Base-by-base conservation (phyloP, 371 early-diverging fungal genomes). In the Apophysomyces elegans region DNA sequence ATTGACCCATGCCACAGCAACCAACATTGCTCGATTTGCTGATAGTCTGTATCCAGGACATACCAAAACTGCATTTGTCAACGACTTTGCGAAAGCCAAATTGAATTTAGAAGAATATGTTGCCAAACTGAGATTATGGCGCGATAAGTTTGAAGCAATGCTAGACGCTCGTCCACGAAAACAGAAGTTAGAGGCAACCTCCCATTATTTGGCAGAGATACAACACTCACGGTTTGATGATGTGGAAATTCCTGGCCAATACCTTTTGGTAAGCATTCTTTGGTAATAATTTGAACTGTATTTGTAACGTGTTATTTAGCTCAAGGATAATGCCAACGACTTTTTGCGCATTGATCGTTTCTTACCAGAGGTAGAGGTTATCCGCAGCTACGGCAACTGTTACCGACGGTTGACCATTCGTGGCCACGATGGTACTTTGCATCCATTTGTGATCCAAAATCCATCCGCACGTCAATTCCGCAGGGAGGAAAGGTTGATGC, bases 191-290 rank as follows among this genome's bases (percentile, higher is more conserved):
- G 96, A 96, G 73, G 84, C 91, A 26, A 90, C 91, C 67, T 91
- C 92, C 39, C 94, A 91, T 57, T 96, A 96, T 79, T 77, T 99
- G 59, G 96, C 93, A 2, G 99, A 99, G 69, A 98, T 98, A 81
- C 97, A 98, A 74, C 95, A 96, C 76, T 93, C 95, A 64, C 95
- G 94, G 76, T 97, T 97, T 70, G 98, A 98, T 71, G 98, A 99
- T 69, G 91, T 99, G 5, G 97, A 98, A 64, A 91, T 99, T 7
- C 99, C 99, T 13, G 99, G 99, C 1, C 99, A 99, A 79, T 99
- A 99, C 70, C 77, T 96, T 65, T 69, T 91, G 83, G 84, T 94
- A 59, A 69, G 72, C 11, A 58, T 43, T 26, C 11, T 26, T 35
- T 21, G 26, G 41, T 13, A 1, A 18, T 9, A 45, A 43, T 3